Base-by-base conservation (phyloP, 1,139 yeast genomes). In the Taphrina confusa region DNA sequence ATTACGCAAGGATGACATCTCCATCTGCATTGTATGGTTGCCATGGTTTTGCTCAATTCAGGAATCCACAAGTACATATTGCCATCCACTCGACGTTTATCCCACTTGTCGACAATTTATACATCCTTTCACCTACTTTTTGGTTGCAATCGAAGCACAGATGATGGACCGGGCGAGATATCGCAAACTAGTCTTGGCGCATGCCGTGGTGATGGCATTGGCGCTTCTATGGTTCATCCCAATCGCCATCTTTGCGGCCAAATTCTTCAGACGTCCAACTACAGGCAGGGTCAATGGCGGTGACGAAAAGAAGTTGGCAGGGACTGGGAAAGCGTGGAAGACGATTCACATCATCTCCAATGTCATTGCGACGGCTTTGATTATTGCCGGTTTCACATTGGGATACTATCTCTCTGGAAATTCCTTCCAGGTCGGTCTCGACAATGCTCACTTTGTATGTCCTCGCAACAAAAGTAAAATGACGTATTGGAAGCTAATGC, bases 361-460 rank as follows among this genome's bases (percentile, higher is more conserved):
- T n/a, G 42, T 18, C 25, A 37, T 25, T 22, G 42, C 42, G n/a
- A 37, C 42, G 25, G 42, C 42, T 18, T n/a, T 37, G 25, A 37
- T 37, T 14, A 37, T 37, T 2, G 42, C 42, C 8, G 42, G 42
- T 9, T 37, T 37, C 42, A 37, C 42, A 25, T 37, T 37, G 27
- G 42, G 42, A 2, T 37, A 37, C 42, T 37, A 37, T 18, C 25
- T 25, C 9, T 37, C 42, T 6, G 42, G 42, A 8, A 37, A 37
- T n/a, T 18, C n/a, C 42, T 37, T 37, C 42, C 42, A 37, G n/a
- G 42, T 37, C 25, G 42, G 42, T 12, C 25, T 37, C 42, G 20
- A 37, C 12, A 37, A 37, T n/a, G 42, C 20, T 25, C 42, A 37
- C n/a, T 37, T 37, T n/a, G 42, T 37, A 6, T 18, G 42, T 18